These are phyloP conservation scores for Dictyostelium intermedium DNA, from an alignment of 78 protist species.

Conservation along the genomic window DNA sequence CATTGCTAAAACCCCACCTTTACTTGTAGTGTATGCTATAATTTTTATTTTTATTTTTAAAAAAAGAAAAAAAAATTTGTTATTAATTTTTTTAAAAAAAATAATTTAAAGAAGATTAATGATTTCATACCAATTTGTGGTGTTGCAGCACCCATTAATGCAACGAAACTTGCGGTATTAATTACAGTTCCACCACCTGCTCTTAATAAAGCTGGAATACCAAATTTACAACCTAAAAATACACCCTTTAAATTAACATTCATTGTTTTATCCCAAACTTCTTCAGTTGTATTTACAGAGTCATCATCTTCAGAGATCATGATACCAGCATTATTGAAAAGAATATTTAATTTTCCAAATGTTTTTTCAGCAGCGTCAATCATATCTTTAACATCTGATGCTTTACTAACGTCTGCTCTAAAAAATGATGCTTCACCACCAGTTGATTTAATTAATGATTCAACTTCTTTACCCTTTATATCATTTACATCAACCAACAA, in stretches of 20 bases:
- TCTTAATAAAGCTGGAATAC: constrained; percentile 88
- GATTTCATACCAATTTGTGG: constrained; percentile 85
- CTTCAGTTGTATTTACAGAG: constrained; percentile 73
- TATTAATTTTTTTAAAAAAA: no score
- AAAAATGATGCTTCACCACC: constrained; percentile 80
- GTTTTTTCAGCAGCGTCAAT: constrained; percentile 75
- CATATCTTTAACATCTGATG: constrained; percentile 66
- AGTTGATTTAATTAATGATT: constrained; percentile 18
- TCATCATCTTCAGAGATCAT: constrained; percentile 84
- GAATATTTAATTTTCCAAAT: constrained; percentile 83
- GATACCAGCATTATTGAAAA: constrained; percentile 93
- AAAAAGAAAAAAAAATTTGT: neutral
- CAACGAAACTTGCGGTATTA: constrained; percentile 93
- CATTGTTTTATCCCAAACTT: constrained; percentile 89
- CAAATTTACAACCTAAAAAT: constrained; percentile 89
- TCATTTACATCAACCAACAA: constrained; percentile 62
- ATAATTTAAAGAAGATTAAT: no score
- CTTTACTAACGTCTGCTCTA: constrained; percentile 81
- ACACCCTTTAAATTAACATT: constrained; percentile 90
- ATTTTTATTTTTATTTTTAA: neutral
- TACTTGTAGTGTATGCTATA: constrained; percentile 88
- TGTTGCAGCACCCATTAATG: constrained; percentile 91
- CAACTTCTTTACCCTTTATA: constrained; percentile 64
- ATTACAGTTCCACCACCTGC: constrained; percentile 92
- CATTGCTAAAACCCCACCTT: constrained; percentile 90